These are phyloP conservation scores for Cladophialophora carrionii DNA, from an alignment of 2,329 filamentous ascomycete genomes.

Conservation along the genomic window DNA sequence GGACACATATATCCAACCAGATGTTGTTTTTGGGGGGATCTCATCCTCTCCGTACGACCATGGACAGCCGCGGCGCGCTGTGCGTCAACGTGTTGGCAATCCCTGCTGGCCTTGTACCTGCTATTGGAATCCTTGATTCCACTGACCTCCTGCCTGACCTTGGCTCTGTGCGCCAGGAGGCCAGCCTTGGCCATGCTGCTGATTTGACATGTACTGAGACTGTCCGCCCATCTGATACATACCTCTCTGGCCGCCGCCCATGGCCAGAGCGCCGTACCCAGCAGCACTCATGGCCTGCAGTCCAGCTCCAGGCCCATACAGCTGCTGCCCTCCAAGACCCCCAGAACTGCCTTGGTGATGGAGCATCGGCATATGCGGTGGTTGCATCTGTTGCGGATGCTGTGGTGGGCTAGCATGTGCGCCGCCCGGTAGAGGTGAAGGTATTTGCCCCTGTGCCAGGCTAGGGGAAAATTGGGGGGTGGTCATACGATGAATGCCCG, in stretches of 20 bases:
- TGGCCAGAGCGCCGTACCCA: conserved; percentile 32
- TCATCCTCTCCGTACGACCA: not conserved
- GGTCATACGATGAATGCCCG: conserved; percentile 49
- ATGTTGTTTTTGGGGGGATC: not conserved
- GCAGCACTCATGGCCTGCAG: conserved; percentile 38
- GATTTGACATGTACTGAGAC: conserved; percentile 36
- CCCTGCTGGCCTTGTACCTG: not conserved
- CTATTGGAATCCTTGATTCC: conserved; percentile 35
- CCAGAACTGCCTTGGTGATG: conserved; percentile 35
- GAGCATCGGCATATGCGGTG: conserved; percentile 38
- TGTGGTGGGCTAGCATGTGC: conserved; percentile 34
- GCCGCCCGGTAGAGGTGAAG: conserved; percentile 36
- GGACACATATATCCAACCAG: not conserved
- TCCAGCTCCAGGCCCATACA: conserved; percentile 37
- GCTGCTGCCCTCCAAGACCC: conserved; percentile 33
- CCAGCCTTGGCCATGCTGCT: conserved; percentile 36
- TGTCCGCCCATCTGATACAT: conserved; percentile 36
- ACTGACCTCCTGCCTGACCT: conserved; percentile 29
- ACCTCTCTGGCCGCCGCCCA: conserved; percentile 26
- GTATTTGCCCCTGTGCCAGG: conserved; percentile 36
- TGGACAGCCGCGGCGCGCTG: not conserved
- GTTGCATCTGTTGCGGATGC: conserved; percentile 39
- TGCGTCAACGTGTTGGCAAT: not conserved
- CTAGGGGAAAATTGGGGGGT: conserved; percentile 36
- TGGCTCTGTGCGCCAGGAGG: conserved; percentile 29